Base-by-base conservation (phyloP, 2,329 filamentous ascomycete species). In the Aspergillus thermomutatus region DNA sequence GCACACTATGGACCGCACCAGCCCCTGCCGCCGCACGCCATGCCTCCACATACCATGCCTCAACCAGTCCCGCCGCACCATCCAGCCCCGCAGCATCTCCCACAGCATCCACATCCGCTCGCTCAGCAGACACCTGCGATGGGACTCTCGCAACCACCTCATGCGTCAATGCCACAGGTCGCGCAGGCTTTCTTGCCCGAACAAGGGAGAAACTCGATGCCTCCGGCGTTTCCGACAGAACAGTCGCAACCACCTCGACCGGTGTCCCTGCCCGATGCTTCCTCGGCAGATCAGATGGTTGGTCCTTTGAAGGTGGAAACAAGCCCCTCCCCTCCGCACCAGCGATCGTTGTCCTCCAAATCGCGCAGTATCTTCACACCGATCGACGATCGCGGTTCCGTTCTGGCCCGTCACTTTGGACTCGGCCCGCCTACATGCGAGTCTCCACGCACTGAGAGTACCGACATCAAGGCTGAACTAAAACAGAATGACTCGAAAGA, bases 351-450 rank as follows among this genome's bases (percentile, higher is more conserved):
- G 3, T 80, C 81, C 7, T 76, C 81, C 34, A 92, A 92, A 72
- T 88, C 88, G 23, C 88, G 92, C 70, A 97, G 92, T 72, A 97
- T 99, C 58, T 97, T 97, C 71, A 99, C 94, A 0, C 94, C 94
- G 0, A 96, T 99, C 60, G 94, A 97, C 67, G 92, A 96, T 71
- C 92, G 89, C 66, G 85, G 90, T 50, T 97, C 92, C 1, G 88
- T 97, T 57, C 77, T 97, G 46, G 91, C 91, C 11, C 90, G 93
- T 62, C 92, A 96, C 71, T 87, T 90, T 60, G 87, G 85, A 17
- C 84, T 89, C 63, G 81, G 85, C 9, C 80, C 83, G 2, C 85
- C 86, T 50, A 73, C 80, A 49, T 79, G 79, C 61, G 75, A 82
- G 50, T 69, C 75, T 23, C 72, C 75, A 23, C 77, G 76, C 56